Percentiles rank a stretch among this genome's conserved stretches.
These are phyloP conservation scores for Zychaea mexicana DNA, from an alignment of 371 early-diverging fungal species.

Conservation along the genomic window DNA sequence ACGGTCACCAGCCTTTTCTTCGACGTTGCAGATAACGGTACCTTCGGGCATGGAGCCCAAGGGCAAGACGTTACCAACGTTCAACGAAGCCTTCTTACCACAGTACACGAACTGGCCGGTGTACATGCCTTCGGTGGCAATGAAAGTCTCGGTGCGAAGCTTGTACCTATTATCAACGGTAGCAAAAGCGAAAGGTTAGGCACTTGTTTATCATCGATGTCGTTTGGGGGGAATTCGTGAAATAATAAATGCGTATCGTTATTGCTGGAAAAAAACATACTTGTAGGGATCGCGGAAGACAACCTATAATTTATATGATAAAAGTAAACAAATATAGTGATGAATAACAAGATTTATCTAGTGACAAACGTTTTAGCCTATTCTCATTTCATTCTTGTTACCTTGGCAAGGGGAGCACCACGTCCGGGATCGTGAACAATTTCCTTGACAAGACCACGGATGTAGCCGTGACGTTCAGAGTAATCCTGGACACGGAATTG, in stretches of 20 bases:
- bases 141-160: slow-evolving; percentile 90
- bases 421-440: slow-evolving; percentile 99
- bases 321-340: not conserved
- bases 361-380: not conserved
- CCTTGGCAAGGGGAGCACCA: slow-evolving; percentile 99
- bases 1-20: slow-evolving; percentile 98
- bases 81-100: slow-evolving; percentile 98
- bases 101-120: slow-evolving; percentile 99
- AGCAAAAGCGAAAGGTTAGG: not conserved
- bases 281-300: slow-evolving; percentile 59
- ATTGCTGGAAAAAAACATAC: slow-evolving; percentile 13
- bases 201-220: not conserved
- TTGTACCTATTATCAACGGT: slow-evolving; percentile 70
- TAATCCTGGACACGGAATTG: slow-evolving; percentile 93
- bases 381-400: slow-evolving; percentile 22
- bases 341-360: not conserved
- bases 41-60: slow-evolving; percentile 99
- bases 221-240: not conserved
- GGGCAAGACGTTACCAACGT: slow-evolving; percentile 97
- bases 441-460: slow-evolving; percentile 97
- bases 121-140: slow-evolving; percentile 99
- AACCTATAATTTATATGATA: slow-evolving; percentile 21
- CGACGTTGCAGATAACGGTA: slow-evolving; percentile 98
- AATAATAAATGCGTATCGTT: not conserved
- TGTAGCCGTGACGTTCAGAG: slow-evolving; percentile 97